Percentiles rank a stretch among this genome's conserved stretches.
These are phyloP conservation scores for Pseudogymnoascus sp. DNA, from an alignment of 2,329 filamentous ascomycete genomes.

Conservation along the genomic window DNA sequence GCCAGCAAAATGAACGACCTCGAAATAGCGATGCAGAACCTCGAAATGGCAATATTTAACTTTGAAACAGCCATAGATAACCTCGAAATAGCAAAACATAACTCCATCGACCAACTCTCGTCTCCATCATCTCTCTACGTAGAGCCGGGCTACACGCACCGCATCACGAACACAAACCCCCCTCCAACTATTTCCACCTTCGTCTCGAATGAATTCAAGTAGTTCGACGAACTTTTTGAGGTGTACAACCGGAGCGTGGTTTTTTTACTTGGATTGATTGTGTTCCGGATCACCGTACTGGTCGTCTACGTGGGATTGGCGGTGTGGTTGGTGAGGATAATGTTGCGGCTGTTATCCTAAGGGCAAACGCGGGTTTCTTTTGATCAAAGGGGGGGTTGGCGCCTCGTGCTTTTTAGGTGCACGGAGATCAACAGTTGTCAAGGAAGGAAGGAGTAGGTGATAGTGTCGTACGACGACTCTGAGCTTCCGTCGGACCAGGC, in stretches of 20 bases:
- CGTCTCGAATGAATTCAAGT: neutral
- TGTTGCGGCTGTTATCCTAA: neutral
- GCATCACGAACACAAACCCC: neutral
- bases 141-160: neutral
- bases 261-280: neutral
- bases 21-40: neutral
- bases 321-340: neutral
- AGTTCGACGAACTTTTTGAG: neutral
- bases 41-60: neutral
- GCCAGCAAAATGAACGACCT: neutral
- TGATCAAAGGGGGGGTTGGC: neutral
- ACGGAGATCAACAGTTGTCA: neutral
- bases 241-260: neutral
- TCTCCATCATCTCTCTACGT: neutral
- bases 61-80: neutral
- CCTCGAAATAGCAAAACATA: neutral
- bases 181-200: neutral
- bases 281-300: neutral
- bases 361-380: neutral
- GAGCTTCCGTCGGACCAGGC: neutral
- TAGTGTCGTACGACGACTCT: neutral
- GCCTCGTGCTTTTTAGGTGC: neutral
- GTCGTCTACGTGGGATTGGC: neutral
- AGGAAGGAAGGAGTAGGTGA: neutral
- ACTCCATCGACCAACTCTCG: neutral